Base-by-base conservation (phyloP, 352 stramenopile species). In the Pseudoperonospora humuli region DNA sequence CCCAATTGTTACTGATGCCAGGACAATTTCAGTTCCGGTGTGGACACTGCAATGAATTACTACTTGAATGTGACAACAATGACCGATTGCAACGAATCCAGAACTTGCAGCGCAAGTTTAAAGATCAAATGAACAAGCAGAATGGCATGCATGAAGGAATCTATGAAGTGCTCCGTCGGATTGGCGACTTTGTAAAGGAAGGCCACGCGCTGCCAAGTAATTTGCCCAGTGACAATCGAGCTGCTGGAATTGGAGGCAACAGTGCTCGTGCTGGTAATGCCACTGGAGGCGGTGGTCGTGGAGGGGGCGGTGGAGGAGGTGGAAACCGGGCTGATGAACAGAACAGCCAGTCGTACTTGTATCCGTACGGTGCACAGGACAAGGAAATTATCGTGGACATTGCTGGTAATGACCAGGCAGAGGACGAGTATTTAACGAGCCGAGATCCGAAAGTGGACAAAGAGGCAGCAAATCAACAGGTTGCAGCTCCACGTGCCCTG, bases 1-100 rank as follows among this genome's bases (percentile, higher is more conserved):
- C 77, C 3, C 82, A 94, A 47, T 46, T 83, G 11, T 61, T 94
- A 44, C 61, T 92, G 7, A 85, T 88, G 65, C 77, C 79, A 3
- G 80, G 79, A 1, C 77, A 92, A 53, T 90, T 69, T 54, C 60
- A 90, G 24, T 94, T 94, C 49, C 76, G 71, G 5, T 94, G 82
- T 42, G 82, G 82, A 5, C 82, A 94, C 50, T 94, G 82, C 53
- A 91, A 91, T 32, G 77, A 86, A 29, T 47, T 76, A 23, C 59
- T 94, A n/a, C 46, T 93, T 11, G 82, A 94, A 50, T 92, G 80
- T 39, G 78, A 92, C 55, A 94, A 94, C 54, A 92, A 94, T 41
- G 77, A 94, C 44, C 45, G 77, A 21, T 47, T 94, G 1, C 50
- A 68, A 33, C 79, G 70, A 23, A 82, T 90, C 32, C 80, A 90